These are phyloP conservation scores for Sequoiadendron giganteum DNA, from an alignment of 75 land plant genomes.

Conservation along the genomic window DNA sequence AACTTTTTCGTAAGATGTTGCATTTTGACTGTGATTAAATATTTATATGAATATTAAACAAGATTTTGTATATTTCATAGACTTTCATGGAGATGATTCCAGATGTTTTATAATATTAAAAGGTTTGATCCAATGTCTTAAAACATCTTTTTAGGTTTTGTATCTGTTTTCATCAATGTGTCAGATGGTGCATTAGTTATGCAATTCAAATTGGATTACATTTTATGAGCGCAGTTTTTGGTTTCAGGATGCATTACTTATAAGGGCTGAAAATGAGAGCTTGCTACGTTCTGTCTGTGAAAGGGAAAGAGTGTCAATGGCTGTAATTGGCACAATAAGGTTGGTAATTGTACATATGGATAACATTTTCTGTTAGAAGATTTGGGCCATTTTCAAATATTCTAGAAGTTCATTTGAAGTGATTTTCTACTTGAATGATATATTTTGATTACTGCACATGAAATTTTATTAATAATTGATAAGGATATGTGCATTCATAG, in stretches of 20 bases:
- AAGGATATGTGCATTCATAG: background rate
- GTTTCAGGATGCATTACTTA: conserved; percentile 72
- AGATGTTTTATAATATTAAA: background rate
- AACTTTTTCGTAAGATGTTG: background rate
- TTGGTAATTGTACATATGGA: conserved; percentile 3
- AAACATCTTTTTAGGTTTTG: background rate
- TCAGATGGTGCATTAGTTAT: background rate
- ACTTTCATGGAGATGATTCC: background rate
- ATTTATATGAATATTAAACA: background rate
- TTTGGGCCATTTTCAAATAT: background rate
- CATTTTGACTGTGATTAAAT: background rate
- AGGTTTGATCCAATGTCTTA: background rate
- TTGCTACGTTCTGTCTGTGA: conserved; percentile 72
- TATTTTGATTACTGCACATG: background rate
- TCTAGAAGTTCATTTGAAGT: background rate
- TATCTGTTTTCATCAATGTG: conserved; percentile 1
- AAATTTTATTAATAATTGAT: background rate
- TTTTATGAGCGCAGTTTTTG: background rate
- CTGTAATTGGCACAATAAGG: conserved; percentile 88
- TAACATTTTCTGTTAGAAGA: background rate
- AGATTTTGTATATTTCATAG: background rate
- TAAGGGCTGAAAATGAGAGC: conserved; percentile 70
- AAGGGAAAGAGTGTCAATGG: conserved; percentile 96
- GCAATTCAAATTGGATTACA: background rate
- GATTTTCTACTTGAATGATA: background rate